Base-by-base conservation (phyloP, 2,329 filamentous ascomycete species). In the Pseudogymnoascus sp. region DNA sequence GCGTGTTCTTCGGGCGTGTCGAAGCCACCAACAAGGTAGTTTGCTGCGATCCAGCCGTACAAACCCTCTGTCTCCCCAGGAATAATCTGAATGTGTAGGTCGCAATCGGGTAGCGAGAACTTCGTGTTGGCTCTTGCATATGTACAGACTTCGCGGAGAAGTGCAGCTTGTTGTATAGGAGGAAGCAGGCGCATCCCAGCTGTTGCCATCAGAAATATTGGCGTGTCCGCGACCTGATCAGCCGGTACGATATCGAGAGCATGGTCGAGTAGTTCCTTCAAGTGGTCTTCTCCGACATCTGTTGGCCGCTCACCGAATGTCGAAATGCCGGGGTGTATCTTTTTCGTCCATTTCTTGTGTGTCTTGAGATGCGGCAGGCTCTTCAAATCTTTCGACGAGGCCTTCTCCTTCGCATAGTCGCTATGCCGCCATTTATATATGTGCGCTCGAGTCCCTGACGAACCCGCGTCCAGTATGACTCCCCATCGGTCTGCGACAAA, bases 31-130 rank as follows among this genome's bases (percentile, higher is more conserved):
- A 99, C 81, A 31, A 99, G 78, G 71, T 99, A 99, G 72, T 99
- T 99, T 61, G 93, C 90, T 6, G 96, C 93, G 69, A 99, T 89
- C 95, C 95, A 99, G 40, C 95, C 95, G 70, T 97, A 99, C 31
- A 99, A 76, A 2, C 93, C 95, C 75, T 99, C 95, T 0, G 95
- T 97, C 75, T 96, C 93, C 45, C 95, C 95, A 0, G 92, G 86
- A 65, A 99, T 99, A 33, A 97, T 91, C 74, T 97, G 93, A 14
- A 99, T 88, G 71, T 97, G 91, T 40, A 91, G 76, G 64, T 83
- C 84, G 78, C 95, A 99, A 73, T 97, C 91, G n/a, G 93, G 91
- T 1, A 99, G 80, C 61, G 88, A 83, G 70, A 99, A 97, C 3
- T 86, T 78, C 1, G 93, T 93, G 63, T 89, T 87, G 59, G 83